Evolutionary conservation across 495 filamentous ascomycete species (phyloP).

Genomic region (Penicillium longicatenatum): DNA sequence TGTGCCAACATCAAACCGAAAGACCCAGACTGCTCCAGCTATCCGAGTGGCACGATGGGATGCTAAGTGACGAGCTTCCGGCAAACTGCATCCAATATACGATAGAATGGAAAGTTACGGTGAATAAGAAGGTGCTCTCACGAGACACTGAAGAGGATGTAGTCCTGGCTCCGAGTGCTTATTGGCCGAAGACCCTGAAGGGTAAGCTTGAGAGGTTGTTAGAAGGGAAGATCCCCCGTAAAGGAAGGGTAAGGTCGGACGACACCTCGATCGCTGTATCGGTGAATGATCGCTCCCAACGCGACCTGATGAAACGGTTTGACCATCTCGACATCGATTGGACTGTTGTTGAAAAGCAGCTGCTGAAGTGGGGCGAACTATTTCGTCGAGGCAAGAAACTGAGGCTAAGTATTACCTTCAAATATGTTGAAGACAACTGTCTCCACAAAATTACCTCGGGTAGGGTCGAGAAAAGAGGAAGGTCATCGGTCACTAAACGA

Average conservation of each 20-base stretch:
- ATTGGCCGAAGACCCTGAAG: conserved; percentile 23
- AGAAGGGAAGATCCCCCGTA: not conserved
- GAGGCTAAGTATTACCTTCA: conserved; percentile 20
- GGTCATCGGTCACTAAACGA: conserved; percentile 10
- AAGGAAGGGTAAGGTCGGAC: conserved; percentile 18
- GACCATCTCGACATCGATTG: conserved; percentile 22
- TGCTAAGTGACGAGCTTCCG: too few relatives aligned
- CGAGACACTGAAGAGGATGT: conserved; percentile 33
- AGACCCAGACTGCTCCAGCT: too few relatives aligned
- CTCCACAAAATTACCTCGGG: not conserved
- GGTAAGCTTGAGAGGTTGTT: conserved; percentile 4
- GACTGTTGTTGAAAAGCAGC: conserved; percentile 25
- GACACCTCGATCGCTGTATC: conserved; percentile 23
- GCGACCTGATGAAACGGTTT: conserved; percentile 27
- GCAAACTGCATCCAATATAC: too few relatives aligned
- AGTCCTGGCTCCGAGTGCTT: conserved; percentile 24
- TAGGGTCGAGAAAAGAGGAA: conserved; percentile 21
- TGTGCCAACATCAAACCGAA: too few relatives aligned
- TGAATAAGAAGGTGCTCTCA: conserved; percentile 29
- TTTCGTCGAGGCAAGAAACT: conserved; percentile 15
- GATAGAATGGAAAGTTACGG: conserved; percentile 37
- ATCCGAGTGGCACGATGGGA: too few relatives aligned
- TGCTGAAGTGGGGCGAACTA: conserved; percentile 14
- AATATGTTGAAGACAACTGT: conserved; percentile 14
- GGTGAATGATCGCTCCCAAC: conserved; percentile 25